Conservation (phyloP, 176 grass and related monocot species). For the Aechmea fasciata region DNA sequence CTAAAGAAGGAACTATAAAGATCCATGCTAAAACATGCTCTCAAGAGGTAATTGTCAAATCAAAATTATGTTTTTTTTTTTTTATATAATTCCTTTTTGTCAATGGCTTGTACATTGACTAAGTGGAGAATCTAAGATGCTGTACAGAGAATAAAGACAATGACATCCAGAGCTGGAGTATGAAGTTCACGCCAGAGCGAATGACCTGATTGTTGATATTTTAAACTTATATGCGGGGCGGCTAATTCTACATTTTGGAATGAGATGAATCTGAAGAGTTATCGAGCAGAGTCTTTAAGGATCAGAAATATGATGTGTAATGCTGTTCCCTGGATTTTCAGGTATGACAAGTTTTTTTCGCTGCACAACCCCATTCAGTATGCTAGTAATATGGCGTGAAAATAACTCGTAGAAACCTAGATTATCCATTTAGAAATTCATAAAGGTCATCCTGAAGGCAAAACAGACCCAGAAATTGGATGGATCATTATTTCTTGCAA, state of each 20-base stretch:
- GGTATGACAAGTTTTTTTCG: slow-evolving; percentile 15
- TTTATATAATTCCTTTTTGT: slow-evolving; percentile 1
- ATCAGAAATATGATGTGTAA: slow-evolving; percentile 93
- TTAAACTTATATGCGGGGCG: not conserved
- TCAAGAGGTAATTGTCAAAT: no score
- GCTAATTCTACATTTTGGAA: slow-evolving; percentile 11
- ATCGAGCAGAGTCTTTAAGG: slow-evolving; percentile 88
- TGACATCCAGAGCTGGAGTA: slow-evolving; percentile 74
- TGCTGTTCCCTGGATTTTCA: slow-evolving; percentile 80
- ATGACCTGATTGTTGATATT: slow-evolving; percentile 50
- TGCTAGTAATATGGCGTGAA: no score
- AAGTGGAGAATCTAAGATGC: slow-evolving; percentile 71
- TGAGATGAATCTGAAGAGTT: slow-evolving; percentile 98
- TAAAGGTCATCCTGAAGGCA: no score
- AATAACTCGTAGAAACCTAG: no score
- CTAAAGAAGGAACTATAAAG: no score
- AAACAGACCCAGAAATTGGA: no score
- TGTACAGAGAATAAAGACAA: slow-evolving; percentile 75
- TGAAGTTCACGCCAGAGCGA: slow-evolving; percentile 68
- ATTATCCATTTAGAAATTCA: no score
- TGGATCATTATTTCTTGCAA: no score
- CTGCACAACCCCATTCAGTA: no score
- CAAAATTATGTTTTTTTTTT: no score
- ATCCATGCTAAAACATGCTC: no score
- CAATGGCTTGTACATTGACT: slow-evolving; percentile 57